phyloP scores from a whole-genome alignment of 345 rosid genomes.

The Heritiera fomes region DNA sequence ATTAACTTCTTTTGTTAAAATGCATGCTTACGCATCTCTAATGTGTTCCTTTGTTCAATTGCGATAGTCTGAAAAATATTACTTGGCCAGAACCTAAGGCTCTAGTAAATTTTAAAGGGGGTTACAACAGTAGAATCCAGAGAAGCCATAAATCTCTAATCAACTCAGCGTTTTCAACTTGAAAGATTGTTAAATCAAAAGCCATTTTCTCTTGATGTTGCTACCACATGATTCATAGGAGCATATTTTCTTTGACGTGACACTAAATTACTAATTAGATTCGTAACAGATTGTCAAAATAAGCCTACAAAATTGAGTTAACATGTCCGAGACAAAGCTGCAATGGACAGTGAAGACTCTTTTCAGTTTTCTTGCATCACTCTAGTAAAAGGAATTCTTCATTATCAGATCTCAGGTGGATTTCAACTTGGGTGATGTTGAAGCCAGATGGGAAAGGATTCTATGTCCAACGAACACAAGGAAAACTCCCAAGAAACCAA shows the following conservation, averaged over 20 bases:
- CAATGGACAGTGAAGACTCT: not conserved
- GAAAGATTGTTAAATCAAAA: not conserved
- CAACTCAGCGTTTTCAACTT: not conserved
- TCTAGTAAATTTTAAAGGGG: too few species aligned
- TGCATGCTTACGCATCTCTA: not conserved
- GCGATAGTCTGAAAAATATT: too few species aligned
- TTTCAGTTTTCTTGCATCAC: not conserved
- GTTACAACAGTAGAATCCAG: not conserved
- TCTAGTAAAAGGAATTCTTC: constrained; percentile 8
- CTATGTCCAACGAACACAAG: constrained; percentile 87
- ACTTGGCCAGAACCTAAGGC: too few species aligned
- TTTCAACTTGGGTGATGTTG: constrained; percentile 80
- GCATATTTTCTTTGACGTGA: not conserved
- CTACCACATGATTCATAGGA: not conserved
- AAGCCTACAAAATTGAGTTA: constrained; percentile 12
- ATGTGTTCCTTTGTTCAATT: not conserved
- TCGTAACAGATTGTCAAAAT: constrained; percentile 3
- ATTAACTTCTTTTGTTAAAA: not conserved
- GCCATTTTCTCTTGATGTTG: not conserved
- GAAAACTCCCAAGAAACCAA: constrained; percentile 77
- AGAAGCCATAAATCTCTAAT: not conserved
- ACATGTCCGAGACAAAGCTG: not conserved
- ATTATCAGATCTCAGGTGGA: constrained; percentile 45
- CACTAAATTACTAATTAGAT: not conserved
- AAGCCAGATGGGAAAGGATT: constrained; percentile 74